Percentiles rank a stretch among this genome's conserved stretches.
Conservation (phyloP, 306 rosid genomes). For the Dryas octopetala region DNA sequence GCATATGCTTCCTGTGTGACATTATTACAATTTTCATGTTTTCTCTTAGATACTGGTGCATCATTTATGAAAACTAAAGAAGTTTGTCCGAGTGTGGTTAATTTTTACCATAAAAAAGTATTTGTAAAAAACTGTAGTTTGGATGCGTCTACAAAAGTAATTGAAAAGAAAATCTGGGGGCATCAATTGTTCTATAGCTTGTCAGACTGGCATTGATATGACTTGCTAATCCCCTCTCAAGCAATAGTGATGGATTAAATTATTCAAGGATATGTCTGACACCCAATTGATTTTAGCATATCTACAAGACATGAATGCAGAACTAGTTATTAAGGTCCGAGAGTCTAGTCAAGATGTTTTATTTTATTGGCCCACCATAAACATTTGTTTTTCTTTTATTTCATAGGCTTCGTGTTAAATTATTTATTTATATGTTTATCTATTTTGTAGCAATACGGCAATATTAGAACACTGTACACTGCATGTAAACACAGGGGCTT, state of each 20-base stretch:
- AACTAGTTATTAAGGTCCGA: background rate
- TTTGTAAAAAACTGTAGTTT: background rate
- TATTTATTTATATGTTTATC: background rate
- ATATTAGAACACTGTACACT: slow-evolving; percentile 86
- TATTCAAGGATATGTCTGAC: no score
- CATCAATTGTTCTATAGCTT: no score
- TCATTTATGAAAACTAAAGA: background rate
- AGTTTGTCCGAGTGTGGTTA: background rate
- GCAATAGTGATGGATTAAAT: no score
- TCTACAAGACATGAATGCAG: no score
- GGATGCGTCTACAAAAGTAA: background rate
- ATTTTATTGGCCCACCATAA: background rate
- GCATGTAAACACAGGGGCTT: slow-evolving; percentile 93
- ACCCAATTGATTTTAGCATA: no score
- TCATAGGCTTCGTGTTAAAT: background rate
- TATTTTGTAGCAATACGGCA: slow-evolving; percentile 77
- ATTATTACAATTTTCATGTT: background rate
- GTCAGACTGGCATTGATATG: no score
- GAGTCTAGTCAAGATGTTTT: background rate
- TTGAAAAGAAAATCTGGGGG: background rate
- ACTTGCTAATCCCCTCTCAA: no score
- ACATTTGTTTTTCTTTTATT: background rate
- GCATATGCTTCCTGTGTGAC: background rate
- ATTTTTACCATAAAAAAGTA: background rate
- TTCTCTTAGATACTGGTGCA: background rate